A percentile compares a stretch with the other conserved stretches of the same genome.
Conservation (phyloP, 2,329 filamentous ascomycete genomes). For the Aspergillus tubingensis region DNA sequence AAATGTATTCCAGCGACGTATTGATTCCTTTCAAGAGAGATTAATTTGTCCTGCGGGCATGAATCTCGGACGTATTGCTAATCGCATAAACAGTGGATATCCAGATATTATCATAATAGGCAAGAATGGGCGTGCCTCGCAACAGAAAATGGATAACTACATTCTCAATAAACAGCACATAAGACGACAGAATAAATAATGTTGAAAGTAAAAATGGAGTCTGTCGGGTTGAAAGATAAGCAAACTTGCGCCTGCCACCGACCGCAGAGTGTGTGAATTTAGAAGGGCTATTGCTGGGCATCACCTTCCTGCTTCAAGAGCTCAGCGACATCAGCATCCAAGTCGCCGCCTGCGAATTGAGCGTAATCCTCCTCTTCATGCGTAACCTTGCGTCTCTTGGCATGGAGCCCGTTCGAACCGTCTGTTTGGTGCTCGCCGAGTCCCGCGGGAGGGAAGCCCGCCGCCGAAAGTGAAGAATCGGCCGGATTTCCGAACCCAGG, state of each 20-base stretch:
- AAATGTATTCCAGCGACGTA: background rate
- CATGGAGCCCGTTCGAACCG: slow-evolving; percentile 33
- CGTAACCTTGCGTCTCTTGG: slow-evolving; percentile 54
- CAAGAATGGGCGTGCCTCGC: background rate
- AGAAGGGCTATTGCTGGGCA: slow-evolving; percentile 13
- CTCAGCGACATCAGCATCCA: slow-evolving; percentile 64
- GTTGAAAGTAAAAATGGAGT: background rate
- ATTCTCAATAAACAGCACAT: background rate
- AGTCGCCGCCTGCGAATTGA: slow-evolving; percentile 54
- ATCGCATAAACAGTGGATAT: background rate
- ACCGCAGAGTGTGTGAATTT: background rate
- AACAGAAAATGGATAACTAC: background rate
- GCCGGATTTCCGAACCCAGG: slow-evolving; percentile 23
- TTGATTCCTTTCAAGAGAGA: background rate
- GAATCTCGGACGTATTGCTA: background rate
- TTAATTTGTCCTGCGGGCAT: background rate
- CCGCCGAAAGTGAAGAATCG: slow-evolving; percentile 20
- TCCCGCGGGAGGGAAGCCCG: slow-evolving; percentile 22
- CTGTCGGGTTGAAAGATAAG: background rate
- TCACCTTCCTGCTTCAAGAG: slow-evolving; percentile 54
- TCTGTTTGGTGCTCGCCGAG: slow-evolving; percentile 28
- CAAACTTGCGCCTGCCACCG: background rate
- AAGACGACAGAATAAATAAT: background rate
- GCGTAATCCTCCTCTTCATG: slow-evolving; percentile 47
- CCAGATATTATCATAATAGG: slow-evolving; percentile 1